These are phyloP conservation scores for Irineochytrium annulatum DNA, from an alignment of 192 early-diverging fungal species.

Conservation along the genomic window DNA sequence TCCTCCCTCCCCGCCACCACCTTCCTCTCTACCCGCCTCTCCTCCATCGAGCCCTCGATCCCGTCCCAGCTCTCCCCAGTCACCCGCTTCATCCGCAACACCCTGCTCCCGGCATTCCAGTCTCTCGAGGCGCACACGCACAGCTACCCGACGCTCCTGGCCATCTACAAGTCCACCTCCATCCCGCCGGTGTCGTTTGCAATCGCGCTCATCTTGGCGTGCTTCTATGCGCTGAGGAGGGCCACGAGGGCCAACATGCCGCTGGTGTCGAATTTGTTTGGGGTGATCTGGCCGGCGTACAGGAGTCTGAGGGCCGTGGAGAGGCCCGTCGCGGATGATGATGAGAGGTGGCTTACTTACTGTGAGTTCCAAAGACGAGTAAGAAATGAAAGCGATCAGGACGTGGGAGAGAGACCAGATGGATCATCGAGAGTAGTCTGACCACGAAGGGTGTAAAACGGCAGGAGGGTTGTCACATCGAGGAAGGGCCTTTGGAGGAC, in stretches of 20 bases:
- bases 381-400: no score
- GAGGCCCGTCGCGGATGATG: constrained; percentile 40
- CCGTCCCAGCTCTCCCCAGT: background rate
- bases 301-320: constrained; percentile 41
- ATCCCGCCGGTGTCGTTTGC: constrained; percentile 36
- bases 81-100: background rate
- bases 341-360: constrained; percentile 52
- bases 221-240: constrained; percentile 21
- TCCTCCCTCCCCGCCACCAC: constrained; percentile 9
- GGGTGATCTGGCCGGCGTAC: constrained; percentile 41
- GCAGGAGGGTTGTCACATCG: no score
- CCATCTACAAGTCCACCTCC: constrained; percentile 22
- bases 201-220: constrained; percentile 11
- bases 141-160: constrained; percentile 29
- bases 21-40: background rate
- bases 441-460: no score
- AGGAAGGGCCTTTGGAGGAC: no score
- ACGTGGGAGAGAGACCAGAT: no score
- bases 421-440: no score
- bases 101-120: background rate
- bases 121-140: constrained; percentile 13
- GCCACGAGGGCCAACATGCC: constrained; percentile 28
- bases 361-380: no score
- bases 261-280: constrained; percentile 39
- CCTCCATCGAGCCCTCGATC: background rate